Base-by-base conservation (phyloP, 176 grass and related monocot genomes). In the Bothriochloa decipiens region DNA sequence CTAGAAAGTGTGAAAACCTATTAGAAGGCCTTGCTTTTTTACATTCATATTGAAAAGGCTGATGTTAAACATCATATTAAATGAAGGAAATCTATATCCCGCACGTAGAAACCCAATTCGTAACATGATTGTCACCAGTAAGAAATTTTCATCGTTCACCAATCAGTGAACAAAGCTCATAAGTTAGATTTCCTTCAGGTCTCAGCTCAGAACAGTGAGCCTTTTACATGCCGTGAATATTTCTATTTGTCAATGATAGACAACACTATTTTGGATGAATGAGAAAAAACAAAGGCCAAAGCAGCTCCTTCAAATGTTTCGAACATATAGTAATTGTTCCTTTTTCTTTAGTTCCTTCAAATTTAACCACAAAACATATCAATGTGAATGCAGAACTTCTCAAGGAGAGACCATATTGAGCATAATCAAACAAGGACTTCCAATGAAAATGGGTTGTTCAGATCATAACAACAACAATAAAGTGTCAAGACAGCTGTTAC, bases 281-380 rank as follows among this genome's bases (percentile, higher is more conserved):
- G 61, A 12, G 16, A 46, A 79, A 79, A 29, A 66, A 14, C 25
- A 79, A 79, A 65, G 26, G 46, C 41, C 62, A 80, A 79, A 46
- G 43, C 37, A 47, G 8, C 61, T 66, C 77, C 58, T 46, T 79
- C 15, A 0, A 66, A 79, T n/a, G 23, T 45, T 79, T 33, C 62
- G 3, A 17, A 46, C 77, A 43, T 79, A 47, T 0, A 39, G 1
- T 12, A 52, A 33, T 47, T 20, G 45, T 49, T 46, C 39, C 23
- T 2, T 20, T 79, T 79, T 67, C 41, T 33, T 80, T 8, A 20
- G 27, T 32, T 42, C n/a, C 11, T 12, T 0, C 40, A 80, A 79
- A 80, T 65, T 73, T 45, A 65, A 64, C 57, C 47, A 22, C 25
- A 22, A 80, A 63, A 80, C 68, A 73, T 18, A 43, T 27, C 10